These are phyloP conservation scores for Tricholoma bakamatsutake DNA, from an alignment of 768 basidiomycete species.

Conservation along the genomic window DNA sequence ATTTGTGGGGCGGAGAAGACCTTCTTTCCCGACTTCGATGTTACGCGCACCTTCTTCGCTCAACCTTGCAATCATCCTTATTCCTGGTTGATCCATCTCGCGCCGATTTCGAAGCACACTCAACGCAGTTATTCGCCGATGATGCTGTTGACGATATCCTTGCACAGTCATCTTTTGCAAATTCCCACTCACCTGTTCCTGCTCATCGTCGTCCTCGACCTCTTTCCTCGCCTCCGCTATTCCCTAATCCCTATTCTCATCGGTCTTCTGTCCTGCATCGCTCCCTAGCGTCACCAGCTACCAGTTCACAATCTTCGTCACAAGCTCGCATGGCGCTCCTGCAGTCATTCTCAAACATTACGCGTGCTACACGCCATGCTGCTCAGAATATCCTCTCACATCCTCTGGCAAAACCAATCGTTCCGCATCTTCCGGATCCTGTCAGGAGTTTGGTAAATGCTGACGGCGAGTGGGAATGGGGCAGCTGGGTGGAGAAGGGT, in stretches of 20 bases:
- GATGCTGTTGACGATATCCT: slow-evolving; percentile 87
- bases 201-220: slow-evolving; percentile 73
- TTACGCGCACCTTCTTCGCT: slow-evolving; percentile 80
- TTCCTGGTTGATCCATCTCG: slow-evolving; percentile 92
- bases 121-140: slow-evolving; percentile 75
- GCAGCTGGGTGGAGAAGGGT: slow-evolving; percentile 88
- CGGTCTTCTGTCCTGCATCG: slow-evolving; percentile 78
- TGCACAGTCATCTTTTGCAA: slow-evolving; percentile 68
- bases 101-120: slow-evolving; percentile 89
- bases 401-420: slow-evolving; percentile 91
- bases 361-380: slow-evolving; percentile 86
- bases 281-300: slow-evolving; percentile 56
- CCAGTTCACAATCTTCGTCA: slow-evolving; percentile 48
- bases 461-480: slow-evolving; percentile 89
- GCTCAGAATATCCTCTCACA: slow-evolving; percentile 95
- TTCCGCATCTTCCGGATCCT: slow-evolving; percentile 94
- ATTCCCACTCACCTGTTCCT: slow-evolving; percentile 80
- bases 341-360: slow-evolving; percentile 93
- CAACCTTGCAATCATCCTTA: slow-evolving; percentile 76
- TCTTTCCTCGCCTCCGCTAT: slow-evolving; percentile 34
- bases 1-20: slow-evolving; percentile 86
- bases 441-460: slow-evolving; percentile 87
- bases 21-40: slow-evolving; percentile 68
- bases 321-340: slow-evolving; percentile 78
- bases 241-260: slow-evolving; percentile 52